These are phyloP conservation scores for Platanus orientalis DNA, from an alignment of 164 flowering plant genomes.

Conservation along the genomic window DNA sequence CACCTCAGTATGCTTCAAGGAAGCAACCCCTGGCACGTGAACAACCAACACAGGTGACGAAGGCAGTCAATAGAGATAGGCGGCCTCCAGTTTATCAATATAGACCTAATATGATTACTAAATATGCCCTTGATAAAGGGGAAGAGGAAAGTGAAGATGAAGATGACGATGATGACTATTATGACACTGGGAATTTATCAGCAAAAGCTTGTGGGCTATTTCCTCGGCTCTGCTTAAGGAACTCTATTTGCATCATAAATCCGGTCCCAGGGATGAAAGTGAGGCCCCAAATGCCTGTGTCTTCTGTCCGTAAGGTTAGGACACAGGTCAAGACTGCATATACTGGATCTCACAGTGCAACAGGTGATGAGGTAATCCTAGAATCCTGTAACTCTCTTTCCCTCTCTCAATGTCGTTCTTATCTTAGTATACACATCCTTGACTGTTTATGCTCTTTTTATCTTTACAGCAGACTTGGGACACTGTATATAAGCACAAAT, in stretches of 20 bases:
- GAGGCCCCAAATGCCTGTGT: slow-evolving; percentile 18
- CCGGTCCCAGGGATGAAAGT: slow-evolving; percentile 60
- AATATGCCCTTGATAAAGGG: slow-evolving; percentile 20
- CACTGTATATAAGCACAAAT: slow-evolving; percentile 26
- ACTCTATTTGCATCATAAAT: slow-evolving; percentile 47
- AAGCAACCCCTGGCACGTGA: slow-evolving; percentile 36
- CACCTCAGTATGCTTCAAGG: slow-evolving; percentile 51
- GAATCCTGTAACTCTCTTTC: background rate
- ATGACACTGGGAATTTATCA: slow-evolving; percentile 28
- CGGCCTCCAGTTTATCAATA: slow-evolving; percentile 19
- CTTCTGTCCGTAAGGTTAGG: slow-evolving; percentile 27
- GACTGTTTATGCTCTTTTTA: background rate
- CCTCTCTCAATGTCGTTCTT: background rate
- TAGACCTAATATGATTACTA: slow-evolving; percentile 26
- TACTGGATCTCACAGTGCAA: slow-evolving; percentile 20
- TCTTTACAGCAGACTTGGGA: slow-evolving; percentile 27
- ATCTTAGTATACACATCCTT: background rate
- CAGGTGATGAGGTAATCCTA: slow-evolving; percentile 36
- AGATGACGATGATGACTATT: slow-evolving; percentile 41
- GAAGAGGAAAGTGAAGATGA: slow-evolving; percentile 40
- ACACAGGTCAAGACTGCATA: slow-evolving; percentile 21
- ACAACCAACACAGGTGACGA: slow-evolving; percentile 26
- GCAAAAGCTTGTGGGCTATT: slow-evolving; percentile 75
- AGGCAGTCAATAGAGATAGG: slow-evolving; percentile 18
- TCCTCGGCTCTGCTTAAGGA: slow-evolving; percentile 50